A percentile compares a stretch with the other conserved stretches of the same genome.
These are phyloP conservation scores for Halophytophthora polymorphica DNA, from an alignment of 352 stramenopile genomes.

Conservation along the genomic window DNA sequence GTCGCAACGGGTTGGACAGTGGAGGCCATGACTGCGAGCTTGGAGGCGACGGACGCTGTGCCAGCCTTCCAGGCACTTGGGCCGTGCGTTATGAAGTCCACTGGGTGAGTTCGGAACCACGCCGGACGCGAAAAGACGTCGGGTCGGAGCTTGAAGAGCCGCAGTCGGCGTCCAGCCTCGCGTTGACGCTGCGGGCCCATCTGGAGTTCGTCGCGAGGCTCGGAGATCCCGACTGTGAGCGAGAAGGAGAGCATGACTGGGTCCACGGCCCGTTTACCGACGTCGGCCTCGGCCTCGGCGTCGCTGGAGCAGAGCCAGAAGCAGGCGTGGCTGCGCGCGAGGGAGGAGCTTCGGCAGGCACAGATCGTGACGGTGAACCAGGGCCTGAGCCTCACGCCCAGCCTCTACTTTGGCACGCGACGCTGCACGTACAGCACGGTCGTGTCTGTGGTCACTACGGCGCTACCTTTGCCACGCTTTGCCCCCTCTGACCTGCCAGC, in stretches of 20 bases:
- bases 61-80: background rate
- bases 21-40: no score
- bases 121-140: background rate
- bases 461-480: constrained; percentile 26
- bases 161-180: background rate
- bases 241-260: constrained; percentile 8
- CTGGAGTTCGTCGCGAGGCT: no score
- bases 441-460: constrained; percentile 64
- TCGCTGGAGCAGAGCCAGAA: constrained; percentile 22
- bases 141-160: constrained; percentile 1
- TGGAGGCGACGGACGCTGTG: no score
- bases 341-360: constrained; percentile 47
- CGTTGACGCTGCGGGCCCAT: background rate
- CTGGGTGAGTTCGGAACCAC: constrained; percentile 7
- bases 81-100: constrained; percentile 7
- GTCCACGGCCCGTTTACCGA: background rate
- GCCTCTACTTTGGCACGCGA: constrained; percentile 70
- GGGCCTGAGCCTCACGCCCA: constrained; percentile 44
- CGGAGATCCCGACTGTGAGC: no score
- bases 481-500: constrained; percentile 8
- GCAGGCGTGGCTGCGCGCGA: constrained; percentile 41
- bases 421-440: constrained; percentile 74
- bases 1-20: background rate
- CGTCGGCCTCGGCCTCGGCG: background rate
- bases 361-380: constrained; percentile 62